These are phyloP conservation scores for Chaetomium cochliodes DNA, from an alignment of 495 filamentous ascomycete species.

Conservation along the genomic window DNA sequence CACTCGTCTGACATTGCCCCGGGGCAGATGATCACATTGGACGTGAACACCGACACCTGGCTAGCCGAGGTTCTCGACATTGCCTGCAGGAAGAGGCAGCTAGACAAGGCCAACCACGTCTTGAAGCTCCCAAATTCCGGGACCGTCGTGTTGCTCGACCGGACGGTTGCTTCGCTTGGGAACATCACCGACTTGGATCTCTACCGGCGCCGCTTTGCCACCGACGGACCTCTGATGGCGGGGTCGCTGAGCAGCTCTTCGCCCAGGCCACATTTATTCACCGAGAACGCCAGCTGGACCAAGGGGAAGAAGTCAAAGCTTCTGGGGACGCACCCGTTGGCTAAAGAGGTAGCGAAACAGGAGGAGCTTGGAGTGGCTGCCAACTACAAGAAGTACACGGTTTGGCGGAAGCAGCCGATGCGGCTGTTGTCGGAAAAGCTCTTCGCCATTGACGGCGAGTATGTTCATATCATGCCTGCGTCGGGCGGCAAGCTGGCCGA, in stretches of 20 bases:
- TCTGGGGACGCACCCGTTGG: constrained; percentile 70
- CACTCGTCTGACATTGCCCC: constrained; percentile 68
- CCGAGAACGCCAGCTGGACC: constrained; percentile 55
- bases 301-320: constrained; percentile 67
- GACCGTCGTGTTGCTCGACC: constrained; percentile 76
- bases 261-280: constrained; percentile 71
- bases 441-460: constrained; percentile 89
- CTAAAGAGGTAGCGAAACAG: constrained; percentile 64
- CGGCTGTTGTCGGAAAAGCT: constrained; percentile 82
- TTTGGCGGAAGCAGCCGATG: constrained; percentile 92
- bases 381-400: constrained; percentile 81
- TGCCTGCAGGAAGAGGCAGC: constrained; percentile 83
- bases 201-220: constrained; percentile 77
- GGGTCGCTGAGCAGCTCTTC: constrained; percentile 79
- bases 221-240: constrained; percentile 71
- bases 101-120: constrained; percentile 86
- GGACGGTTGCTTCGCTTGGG: constrained; percentile 85
- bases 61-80: constrained; percentile 88
- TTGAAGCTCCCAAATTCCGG: constrained; percentile 83
- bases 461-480: constrained; percentile 87
- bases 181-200: constrained; percentile 82
- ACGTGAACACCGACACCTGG: constrained; percentile 90
- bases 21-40: constrained; percentile 67
- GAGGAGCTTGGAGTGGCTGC: constrained; percentile 63
- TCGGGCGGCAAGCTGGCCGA: constrained; percentile 57